Percentiles rank a stretch among this genome's conserved stretches.
Conservation (phyloP, 345 rosid species). For the Fremontodendron californicum region DNA sequence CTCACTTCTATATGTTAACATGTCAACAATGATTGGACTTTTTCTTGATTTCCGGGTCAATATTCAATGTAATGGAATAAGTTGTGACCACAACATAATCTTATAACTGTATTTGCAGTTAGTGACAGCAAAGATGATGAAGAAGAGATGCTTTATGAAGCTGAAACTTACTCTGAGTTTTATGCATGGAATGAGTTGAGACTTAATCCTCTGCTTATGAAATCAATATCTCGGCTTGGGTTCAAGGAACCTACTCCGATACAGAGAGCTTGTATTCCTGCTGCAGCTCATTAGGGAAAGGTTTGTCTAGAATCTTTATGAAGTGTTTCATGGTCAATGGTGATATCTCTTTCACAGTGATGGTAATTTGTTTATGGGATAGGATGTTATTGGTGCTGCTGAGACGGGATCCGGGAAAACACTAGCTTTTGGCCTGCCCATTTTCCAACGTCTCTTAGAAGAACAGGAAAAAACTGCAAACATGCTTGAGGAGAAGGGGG, state of each 20-base stretch:
- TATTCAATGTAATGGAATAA: background rate
- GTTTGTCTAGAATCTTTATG: conserved; percentile 33
- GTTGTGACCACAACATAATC: background rate
- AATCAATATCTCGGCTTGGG: conserved; percentile 62
- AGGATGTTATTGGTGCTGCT: conserved; percentile 98
- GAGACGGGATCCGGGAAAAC: conserved; percentile 99
- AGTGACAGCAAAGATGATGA: conserved; percentile 29
- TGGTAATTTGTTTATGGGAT: conserved; percentile 19
- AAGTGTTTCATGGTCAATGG: background rate
- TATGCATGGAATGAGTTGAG: conserved; percentile 80
- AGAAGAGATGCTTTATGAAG: conserved; percentile 48
- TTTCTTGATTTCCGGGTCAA: background rate
- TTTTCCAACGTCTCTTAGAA: conserved; percentile 84
- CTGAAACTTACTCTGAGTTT: conserved; percentile 44
- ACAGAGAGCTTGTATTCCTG: conserved; percentile 85
- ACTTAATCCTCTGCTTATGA: conserved; percentile 78
- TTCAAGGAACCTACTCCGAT: conserved; percentile 91
- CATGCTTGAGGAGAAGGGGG: conserved; percentile 46
- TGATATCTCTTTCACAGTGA: background rate
- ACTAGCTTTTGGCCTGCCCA: conserved; percentile 96
- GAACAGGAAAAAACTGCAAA: conserved; percentile 67
- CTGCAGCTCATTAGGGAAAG: conserved; percentile 95
- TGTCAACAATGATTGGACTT: background rate
- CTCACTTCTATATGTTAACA: background rate
- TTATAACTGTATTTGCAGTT: conserved; percentile 25